Conservation (phyloP, 2,329 filamentous ascomycete genomes). For the Chaetomiaceae sp. region DNA sequence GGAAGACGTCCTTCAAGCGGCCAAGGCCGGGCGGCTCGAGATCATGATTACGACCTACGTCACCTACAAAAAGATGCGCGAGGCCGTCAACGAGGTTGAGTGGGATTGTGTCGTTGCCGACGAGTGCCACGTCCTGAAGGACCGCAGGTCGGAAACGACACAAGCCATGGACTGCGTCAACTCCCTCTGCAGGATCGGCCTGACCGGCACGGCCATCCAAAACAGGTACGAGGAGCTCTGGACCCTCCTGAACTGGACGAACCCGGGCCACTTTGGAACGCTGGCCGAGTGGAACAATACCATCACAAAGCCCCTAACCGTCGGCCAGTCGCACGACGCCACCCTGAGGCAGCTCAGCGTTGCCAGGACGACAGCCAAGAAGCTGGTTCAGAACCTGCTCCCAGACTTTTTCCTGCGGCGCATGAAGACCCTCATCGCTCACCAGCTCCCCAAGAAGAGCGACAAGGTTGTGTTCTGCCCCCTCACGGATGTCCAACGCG, state of each 20-base stretch:
- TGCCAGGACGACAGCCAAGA: conserved; percentile 75
- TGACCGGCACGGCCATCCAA: conserved; percentile 94
- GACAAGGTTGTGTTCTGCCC: conserved; percentile 95
- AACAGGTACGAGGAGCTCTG: conserved; percentile 97
- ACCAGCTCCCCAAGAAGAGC: conserved; percentile 91
- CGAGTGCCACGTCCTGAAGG: conserved; percentile 89
- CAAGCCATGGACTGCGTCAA: conserved; percentile 88
- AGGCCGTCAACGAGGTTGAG: conserved; percentile 71
- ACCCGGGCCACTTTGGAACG: conserved; percentile 66
- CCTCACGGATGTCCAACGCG: conserved; percentile 72
- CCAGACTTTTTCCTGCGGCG: conserved; percentile 87
- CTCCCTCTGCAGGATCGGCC: conserved; percentile 82
- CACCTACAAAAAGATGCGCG: conserved; percentile 76
- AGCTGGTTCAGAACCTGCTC: conserved; percentile 80
- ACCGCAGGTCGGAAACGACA: conserved; percentile 69
- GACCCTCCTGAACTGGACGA: conserved; percentile 95
- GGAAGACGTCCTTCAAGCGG: conserved; percentile 67
- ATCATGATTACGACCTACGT: conserved; percentile 92
- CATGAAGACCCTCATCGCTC: conserved; percentile 87
- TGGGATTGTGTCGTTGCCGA: conserved; percentile 97
- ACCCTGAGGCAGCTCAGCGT: conserved; percentile 76
- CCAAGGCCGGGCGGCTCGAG: conserved; percentile 72
- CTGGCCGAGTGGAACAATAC: conserved; percentile 71
- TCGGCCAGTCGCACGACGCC: conserved; percentile 90
- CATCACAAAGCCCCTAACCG: conserved; percentile 73